These are phyloP conservation scores for Citrus cavaleriei DNA, from an alignment of 345 rosid species.

Conservation along the genomic window DNA sequence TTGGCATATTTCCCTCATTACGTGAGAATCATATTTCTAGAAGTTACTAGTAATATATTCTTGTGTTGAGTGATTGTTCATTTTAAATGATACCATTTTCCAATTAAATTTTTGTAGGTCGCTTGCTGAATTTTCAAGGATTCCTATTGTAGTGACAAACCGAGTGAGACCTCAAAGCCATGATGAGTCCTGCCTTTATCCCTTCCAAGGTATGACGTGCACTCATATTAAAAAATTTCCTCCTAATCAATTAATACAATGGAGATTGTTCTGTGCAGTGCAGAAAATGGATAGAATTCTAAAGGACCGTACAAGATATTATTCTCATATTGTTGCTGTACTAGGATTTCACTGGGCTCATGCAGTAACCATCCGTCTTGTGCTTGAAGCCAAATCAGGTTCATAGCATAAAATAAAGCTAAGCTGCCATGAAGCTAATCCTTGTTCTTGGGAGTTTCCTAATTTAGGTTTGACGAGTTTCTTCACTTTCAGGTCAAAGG, in stretches of 20 bases:
- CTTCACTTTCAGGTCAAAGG: conserved; percentile 61
- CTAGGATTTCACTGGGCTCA: conserved; percentile 86
- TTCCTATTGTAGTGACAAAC: conserved; percentile 81
- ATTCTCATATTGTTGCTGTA: conserved; percentile 78
- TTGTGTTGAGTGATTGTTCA: neutral
- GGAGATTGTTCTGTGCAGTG: conserved; percentile 29
- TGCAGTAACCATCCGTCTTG: conserved; percentile 70
- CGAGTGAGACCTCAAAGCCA: conserved; percentile 78
- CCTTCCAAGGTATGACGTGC: conserved; percentile 60
- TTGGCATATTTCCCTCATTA: conserved; percentile 84
- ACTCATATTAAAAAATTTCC: conserved; percentile 16
- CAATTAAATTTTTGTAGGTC: conserved; percentile 41
- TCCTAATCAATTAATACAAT: neutral
- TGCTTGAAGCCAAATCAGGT: conserved; percentile 80
- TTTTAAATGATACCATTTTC: conserved; percentile 6
- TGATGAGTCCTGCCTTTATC: conserved; percentile 43
- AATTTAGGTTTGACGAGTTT: neutral
- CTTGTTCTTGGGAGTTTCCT: neutral
- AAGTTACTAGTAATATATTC: neutral
- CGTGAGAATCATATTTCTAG: conserved; percentile 39
- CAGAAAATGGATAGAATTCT: conserved; percentile 26
- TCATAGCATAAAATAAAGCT: neutral
- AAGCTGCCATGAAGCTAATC: neutral
- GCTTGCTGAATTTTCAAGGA: conserved; percentile 75
- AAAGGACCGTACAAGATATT: conserved; percentile 38